Evolutionary conservation across 73 alveolate genomes (phyloP), one percentile per base, ranked within the genome.

Genomic region (Effrenium voratum): DNA sequence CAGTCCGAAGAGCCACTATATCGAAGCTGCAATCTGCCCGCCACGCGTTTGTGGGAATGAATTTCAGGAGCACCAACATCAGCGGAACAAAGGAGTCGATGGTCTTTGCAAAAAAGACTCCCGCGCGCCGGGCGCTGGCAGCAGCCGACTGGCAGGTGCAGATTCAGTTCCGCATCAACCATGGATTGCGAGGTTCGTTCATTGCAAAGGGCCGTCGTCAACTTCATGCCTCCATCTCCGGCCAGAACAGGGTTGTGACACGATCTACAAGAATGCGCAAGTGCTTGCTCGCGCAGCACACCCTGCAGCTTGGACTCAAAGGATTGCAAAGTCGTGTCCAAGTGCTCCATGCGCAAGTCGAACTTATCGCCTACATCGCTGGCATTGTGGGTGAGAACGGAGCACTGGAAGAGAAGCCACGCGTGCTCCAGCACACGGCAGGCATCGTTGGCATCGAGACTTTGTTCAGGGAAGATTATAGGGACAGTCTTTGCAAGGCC

Each of bases 171-270:
- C 13, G 19, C 59, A 28, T 16, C 40, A 15, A 1, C 30, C 59
- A 79, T 30, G 30, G 68, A 24, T 22, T 43, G 68, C 13, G 90
- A 79, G 44, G 90, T 44, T 8, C 90, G 90, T n/a, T 75, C 86
- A n/a, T 75, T 75, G 86, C 86, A 75, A 24, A 75, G 59, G 12
- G 40, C 34, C 30, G 90, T 79, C 59, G 90, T 79, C 34, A 79
- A 41, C 43, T 79, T 79, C 90, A 79, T 79, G 45, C 90, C 90
- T 26, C 90, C 90, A 66, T 79, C 90, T 10, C 90, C 90, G 12
- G 90, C 90, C 15, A 79, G 40, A 10, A 79, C 68, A 24, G 68
- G 68, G 66, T 79, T 79, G 68, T 34, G 40, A 41, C 90, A 79
- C 10, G 40, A 26, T 22, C 28, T 32, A 41, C 90, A 41, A 45